Evolutionary conservation across 306 rosid species (phyloP).

Genomic region (Alnus glutinosa): DNA sequence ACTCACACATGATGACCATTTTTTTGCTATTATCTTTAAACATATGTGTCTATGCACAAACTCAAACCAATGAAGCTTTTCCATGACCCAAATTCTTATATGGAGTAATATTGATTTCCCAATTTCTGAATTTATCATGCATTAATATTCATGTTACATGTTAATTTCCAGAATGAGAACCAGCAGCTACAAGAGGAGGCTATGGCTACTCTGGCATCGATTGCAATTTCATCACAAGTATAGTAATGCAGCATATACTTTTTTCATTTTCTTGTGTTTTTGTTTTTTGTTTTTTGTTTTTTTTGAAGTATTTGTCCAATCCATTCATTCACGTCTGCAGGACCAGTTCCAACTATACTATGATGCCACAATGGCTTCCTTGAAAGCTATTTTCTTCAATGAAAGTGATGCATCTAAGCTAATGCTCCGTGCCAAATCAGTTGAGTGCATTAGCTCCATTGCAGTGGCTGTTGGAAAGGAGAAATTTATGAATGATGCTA

Average conservation of each 20-base stretch:
- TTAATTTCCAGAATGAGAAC: slow-evolving; percentile 22
- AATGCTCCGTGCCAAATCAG: slow-evolving; percentile 10
- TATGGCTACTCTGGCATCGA: slow-evolving; percentile 14
- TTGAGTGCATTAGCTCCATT: slow-evolving; percentile 24
- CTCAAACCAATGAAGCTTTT: too few species aligned
- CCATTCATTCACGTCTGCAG: slow-evolving; percentile 4
- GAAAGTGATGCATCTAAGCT: background rate
- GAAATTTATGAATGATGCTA: slow-evolving; percentile 13
- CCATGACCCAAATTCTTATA: too few species aligned
- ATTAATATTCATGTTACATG: slow-evolving; percentile 11
- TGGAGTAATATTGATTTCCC: too few species aligned
- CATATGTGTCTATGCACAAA: too few species aligned
- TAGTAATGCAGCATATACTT: background rate
- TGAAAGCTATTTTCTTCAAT: slow-evolving; percentile 10
- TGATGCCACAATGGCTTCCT: slow-evolving; percentile 10
- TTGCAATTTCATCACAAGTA: slow-evolving; percentile 26
- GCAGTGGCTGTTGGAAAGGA: background rate
- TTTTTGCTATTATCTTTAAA: too few species aligned
- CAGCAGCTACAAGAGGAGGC: slow-evolving; percentile 15
- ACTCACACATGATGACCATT: too few species aligned
- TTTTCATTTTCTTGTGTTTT: background rate
- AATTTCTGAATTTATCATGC: too few species aligned
- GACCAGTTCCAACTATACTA: slow-evolving; percentile 7
- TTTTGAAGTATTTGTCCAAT: too few species aligned
- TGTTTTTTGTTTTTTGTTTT: slow-evolving; percentile 1